A percentile compares a stretch with the other conserved stretches of the same genome.
Evolutionary conservation across 495 filamentous ascomycete species (phyloP).

Genomic region (Hypoxylon fuscum): DNA sequence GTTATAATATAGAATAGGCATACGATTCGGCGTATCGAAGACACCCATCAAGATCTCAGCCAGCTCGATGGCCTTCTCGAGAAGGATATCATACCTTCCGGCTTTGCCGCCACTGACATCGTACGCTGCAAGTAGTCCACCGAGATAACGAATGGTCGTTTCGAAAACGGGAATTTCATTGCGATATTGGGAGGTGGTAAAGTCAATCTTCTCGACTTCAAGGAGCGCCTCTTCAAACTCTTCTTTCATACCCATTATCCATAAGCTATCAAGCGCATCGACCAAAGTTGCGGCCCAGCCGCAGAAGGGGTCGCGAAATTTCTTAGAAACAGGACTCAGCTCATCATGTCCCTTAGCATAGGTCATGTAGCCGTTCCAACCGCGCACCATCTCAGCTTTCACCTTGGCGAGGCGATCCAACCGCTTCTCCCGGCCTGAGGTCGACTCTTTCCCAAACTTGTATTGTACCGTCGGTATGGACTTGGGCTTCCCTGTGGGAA

Average conservation of each 20-base stretch:
- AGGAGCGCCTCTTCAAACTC: conserved; percentile 89
- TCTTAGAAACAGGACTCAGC: conserved; percentile 72
- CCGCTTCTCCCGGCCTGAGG: conserved; percentile 67
- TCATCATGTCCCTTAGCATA: conserved; percentile 90
- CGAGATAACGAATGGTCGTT: conserved; percentile 87
- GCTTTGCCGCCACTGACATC: conserved; percentile 73
- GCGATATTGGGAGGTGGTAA: conserved; percentile 73
- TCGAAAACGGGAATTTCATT: conserved; percentile 81
- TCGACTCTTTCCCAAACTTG: conserved; percentile 69
- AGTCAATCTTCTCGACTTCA: conserved; percentile 83
- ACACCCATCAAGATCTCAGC: conserved; percentile 88
- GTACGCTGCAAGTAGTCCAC: conserved; percentile 83
- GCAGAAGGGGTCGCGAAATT: conserved; percentile 79
- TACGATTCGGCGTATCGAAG: conserved; percentile 96
- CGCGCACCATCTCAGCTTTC: conserved; percentile 76
- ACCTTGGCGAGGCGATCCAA: conserved; percentile 72
- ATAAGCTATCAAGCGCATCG: conserved; percentile 91
- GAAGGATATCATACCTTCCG: conserved; percentile 65
- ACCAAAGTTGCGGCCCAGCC: conserved; percentile 96
- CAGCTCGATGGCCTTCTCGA: conserved; percentile 89
- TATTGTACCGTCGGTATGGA: conserved; percentile 80
- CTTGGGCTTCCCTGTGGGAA: conserved; percentile 76
- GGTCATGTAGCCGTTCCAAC: conserved; percentile 84
- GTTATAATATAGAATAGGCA: conserved; percentile 87
- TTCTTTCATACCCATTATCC: conserved; percentile 91